These are phyloP conservation scores for Neonectria faginata DNA, from an alignment of 2,329 filamentous ascomycete species.

Conservation along the genomic window DNA sequence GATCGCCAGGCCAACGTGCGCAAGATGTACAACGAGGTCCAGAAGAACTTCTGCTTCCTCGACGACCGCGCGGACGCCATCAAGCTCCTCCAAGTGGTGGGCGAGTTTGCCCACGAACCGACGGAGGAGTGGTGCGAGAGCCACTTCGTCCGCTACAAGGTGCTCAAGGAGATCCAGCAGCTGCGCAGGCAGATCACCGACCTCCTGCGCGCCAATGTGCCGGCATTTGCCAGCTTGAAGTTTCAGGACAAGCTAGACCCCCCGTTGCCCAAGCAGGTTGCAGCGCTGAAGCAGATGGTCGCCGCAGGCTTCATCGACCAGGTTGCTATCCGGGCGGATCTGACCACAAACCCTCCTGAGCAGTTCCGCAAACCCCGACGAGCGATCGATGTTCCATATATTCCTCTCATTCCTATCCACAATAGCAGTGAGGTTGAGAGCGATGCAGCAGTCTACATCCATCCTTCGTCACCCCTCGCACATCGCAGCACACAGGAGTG, in stretches of 20 bases:
- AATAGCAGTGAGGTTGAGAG: conserved; percentile 54
- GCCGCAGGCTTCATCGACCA: conserved; percentile 95
- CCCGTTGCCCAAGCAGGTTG: conserved; percentile 75
- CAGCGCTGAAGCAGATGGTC: conserved; percentile 88
- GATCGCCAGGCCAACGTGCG: conserved; percentile 74
- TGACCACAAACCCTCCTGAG: conserved; percentile 79
- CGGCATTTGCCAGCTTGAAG: conserved; percentile 69
- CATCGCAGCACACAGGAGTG: conserved; percentile 77
- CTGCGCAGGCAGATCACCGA: conserved; percentile 85
- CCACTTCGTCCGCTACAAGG: conserved; percentile 89
- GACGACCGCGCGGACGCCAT: conserved; percentile 89
- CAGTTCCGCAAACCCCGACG: conserved; percentile 77
- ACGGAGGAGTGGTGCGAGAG: conserved; percentile 80
- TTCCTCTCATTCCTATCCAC: conserved; percentile 81
- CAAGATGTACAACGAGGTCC: conserved; percentile 74
- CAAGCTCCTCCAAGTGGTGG: conserved; percentile 89
- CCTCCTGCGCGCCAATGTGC: conserved; percentile 80
- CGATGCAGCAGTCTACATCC: conserved; percentile 83
- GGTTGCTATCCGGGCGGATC: conserved; percentile 89
- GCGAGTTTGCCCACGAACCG: conserved; percentile 83
- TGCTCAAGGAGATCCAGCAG: conserved; percentile 85
- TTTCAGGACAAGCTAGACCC: conserved; percentile 68
- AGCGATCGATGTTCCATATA: conserved; percentile 92
- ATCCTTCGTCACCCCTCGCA: conserved; percentile 85
- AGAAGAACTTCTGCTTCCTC: conserved; percentile 81